Base-by-base conservation (phyloP, 163 green algal genomes). In the Coccomyxa subellipsoidea region DNA sequence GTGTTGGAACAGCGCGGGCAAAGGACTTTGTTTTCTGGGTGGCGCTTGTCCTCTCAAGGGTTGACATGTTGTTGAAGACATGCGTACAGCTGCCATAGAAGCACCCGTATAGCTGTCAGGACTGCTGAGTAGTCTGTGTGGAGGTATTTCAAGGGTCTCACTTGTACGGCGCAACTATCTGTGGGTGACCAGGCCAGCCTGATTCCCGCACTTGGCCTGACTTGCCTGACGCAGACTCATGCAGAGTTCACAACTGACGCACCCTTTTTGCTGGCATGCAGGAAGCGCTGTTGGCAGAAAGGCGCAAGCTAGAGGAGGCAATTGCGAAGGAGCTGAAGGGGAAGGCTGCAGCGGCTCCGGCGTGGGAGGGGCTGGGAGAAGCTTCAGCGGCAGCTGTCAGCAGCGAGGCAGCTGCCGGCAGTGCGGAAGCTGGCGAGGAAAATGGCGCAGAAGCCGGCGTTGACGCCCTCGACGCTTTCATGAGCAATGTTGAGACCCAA, bases 401-500 rank as follows among this genome's bases (percentile, higher is more conserved):
- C 12, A 35, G 40, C 27, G 15, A 25, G 37, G 83, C 69, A 66
- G 81, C 29, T 72, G n/a, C n/a, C 10, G n/a, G 29, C 39, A 36
- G 7, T 2, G 38, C 31, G 36, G 38, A 54, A 76, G 82, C 72
- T 36, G 82, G 53, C 38, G 81, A 53, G 1, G 77, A 82, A 31
- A 80, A 75, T 82, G 82, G 80, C 83, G 81, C 77, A 40, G 47
- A 0, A 37, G 47, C 34, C n/a, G 75, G 37, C 75, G 69, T 77
- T 59, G 93, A 96, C 76, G 86, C 85, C 1, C 78, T 97, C 53
- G 93, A 97, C 72, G 93, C 90, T 0, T 97, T 95, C 83, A 96
- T 97, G 92, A 87, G 54, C 25, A 83, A 87, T 53, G 89, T 95
- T 79, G 83, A 79, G 2, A 81, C 77, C 9, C 83, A 93, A 78